A percentile compares a stretch with the other conserved stretches of the same genome.
phyloP scores from a whole-genome alignment of 1,284 basidiomycete species.

The Sanghuangporus sanghuang region DNA sequence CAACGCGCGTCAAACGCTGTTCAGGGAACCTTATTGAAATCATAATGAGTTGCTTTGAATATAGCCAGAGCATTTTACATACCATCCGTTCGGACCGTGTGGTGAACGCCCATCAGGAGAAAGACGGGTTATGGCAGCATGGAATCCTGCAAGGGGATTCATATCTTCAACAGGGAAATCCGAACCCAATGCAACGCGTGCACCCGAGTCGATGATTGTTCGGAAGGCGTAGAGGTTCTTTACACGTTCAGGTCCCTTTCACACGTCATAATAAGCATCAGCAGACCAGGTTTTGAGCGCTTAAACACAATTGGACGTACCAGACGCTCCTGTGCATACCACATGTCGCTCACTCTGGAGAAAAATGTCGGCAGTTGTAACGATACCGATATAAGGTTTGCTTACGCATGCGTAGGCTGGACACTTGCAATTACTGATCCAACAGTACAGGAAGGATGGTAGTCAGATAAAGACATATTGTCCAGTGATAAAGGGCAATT shows the following conservation, averaged over 20 bases:
- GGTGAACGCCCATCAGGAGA: conserved; percentile 72
- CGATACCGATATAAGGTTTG: conserved; percentile 19
- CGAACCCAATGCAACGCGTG: conserved; percentile 70
- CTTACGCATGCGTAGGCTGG: conserved; percentile 87
- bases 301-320: conserved; percentile 35
- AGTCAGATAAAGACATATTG: background rate
- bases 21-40: conserved; percentile 65
- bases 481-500: conserved; percentile 20
- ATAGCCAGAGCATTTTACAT: conserved; percentile 15
- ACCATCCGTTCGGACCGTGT: conserved; percentile 82
- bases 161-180: conserved; percentile 87
- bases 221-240: conserved; percentile 86
- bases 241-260: conserved; percentile 75
- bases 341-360: conserved; percentile 80
- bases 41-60: background rate
- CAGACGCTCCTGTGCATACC: conserved; percentile 78
- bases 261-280: background rate
- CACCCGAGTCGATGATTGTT: conserved; percentile 56
- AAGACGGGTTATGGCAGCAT: conserved; percentile 79
- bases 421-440: conserved; percentile 80
- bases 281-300: conserved; percentile 3
- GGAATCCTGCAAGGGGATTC: conserved; percentile 76
- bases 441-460: background rate
- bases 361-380: background rate
- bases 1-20: conserved; percentile 67